phyloP scores from a whole-genome alignment of 2,329 filamentous ascomycete genomes.

The Ramularia endophylla region DNA sequence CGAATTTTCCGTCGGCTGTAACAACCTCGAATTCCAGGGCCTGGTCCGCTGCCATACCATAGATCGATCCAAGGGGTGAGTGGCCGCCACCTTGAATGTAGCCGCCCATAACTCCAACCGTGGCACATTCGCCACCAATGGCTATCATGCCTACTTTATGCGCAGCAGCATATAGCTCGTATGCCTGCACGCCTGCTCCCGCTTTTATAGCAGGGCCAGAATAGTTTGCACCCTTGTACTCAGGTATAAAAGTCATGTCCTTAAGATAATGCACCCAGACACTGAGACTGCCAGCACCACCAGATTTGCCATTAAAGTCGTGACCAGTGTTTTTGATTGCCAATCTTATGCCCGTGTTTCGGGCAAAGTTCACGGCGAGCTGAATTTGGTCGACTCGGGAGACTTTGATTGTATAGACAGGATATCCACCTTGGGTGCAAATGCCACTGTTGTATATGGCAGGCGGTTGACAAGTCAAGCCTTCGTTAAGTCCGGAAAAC shows the following conservation, averaged over 20 bases:
- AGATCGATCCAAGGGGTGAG: conserved; percentile 16
- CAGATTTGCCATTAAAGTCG: conserved; percentile 7
- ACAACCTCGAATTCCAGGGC: conserved; percentile 21
- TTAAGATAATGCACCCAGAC: conserved; percentile 11
- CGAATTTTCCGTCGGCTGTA: conserved; percentile 18
- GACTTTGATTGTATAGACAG: too few species aligned
- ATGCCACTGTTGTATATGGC: too few species aligned
- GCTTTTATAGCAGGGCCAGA: conserved; percentile 18
- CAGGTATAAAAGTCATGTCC: too few species aligned
- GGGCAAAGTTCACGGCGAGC: too few species aligned
- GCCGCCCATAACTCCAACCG: conserved; percentile 22
- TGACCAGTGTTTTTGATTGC: conserved; percentile 10
- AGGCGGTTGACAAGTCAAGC: too few species aligned
- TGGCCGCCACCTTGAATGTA: conserved; percentile 23
- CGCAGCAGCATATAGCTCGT: conserved; percentile 15
- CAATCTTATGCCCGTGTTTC: too few species aligned
- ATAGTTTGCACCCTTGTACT: conserved; percentile 6
- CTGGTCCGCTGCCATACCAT: conserved; percentile 25
- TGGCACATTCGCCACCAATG: conserved; percentile 20
- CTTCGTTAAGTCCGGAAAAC: too few species aligned
- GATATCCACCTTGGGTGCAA: too few species aligned
- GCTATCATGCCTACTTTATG: conserved; percentile 16
- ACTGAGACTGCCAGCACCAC: not conserved
- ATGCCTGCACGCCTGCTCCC: conserved; percentile 19
- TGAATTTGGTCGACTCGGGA: too few species aligned